A percentile compares a stretch with the other conserved stretches of the same genome.
phyloP scores from a whole-genome alignment of 495 filamentous ascomycete genomes.

The Penicillium dipodomyicola region DNA sequence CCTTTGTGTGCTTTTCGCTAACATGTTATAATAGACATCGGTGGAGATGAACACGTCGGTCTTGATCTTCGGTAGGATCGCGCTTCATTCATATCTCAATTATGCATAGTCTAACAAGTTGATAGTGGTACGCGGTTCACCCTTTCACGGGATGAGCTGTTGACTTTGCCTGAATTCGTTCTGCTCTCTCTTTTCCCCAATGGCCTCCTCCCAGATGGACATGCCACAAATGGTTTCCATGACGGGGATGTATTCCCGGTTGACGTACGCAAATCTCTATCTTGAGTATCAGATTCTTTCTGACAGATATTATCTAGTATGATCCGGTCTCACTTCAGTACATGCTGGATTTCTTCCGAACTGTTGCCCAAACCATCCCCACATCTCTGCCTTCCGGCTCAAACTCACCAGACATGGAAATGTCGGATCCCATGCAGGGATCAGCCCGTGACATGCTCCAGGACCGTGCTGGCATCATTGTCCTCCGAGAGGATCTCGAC shows the following conservation, averaged over 20 bases:
- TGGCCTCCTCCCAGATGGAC: conserved; percentile 93
- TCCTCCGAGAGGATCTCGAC: conserved; percentile 92
- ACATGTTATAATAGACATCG: conserved; percentile 58
- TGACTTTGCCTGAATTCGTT: conserved; percentile 96
- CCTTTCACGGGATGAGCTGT: conserved; percentile 87
- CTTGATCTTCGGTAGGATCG: conserved; percentile 80
- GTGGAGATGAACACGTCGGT: conserved; percentile 91
- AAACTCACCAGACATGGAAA: conserved; percentile 59
- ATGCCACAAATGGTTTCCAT: conserved; percentile 76
- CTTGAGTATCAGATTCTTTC: conserved; percentile 48
- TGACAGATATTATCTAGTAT: conserved; percentile 70
- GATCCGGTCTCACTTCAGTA: conserved; percentile 94
- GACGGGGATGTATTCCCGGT: conserved; percentile 95
- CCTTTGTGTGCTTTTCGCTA: background rate
- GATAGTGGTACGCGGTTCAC: conserved; percentile 86
- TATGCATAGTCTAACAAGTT: conserved; percentile 1
- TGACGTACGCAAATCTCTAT: conserved; percentile 66
- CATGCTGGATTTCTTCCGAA: conserved; percentile 99
- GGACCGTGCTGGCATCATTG: conserved; percentile 94
- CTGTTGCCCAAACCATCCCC: conserved; percentile 91
- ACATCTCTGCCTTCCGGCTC: conserved; percentile 60
- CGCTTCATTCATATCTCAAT: background rate
- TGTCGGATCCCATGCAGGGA: conserved; percentile 67
- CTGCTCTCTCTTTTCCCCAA: conserved; percentile 98
- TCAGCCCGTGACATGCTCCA: conserved; percentile 73